Percentiles rank a stretch among this genome's conserved stretches.
Evolutionary conservation across 495 filamentous ascomycete genomes (phyloP).

Genomic region (Parathielavia appendiculata): DNA sequence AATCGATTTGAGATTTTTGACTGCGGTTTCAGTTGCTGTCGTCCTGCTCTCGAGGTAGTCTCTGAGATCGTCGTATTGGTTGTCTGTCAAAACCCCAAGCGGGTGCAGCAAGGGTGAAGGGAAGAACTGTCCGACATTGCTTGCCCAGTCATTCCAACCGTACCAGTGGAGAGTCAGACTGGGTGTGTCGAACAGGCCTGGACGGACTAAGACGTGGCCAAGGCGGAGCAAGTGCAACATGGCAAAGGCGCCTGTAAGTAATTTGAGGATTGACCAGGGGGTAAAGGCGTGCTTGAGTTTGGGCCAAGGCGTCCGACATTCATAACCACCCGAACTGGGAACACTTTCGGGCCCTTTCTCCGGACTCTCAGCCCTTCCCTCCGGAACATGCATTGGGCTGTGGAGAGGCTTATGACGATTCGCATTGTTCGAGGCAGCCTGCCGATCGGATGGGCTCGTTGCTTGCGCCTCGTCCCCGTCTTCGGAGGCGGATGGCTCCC

Average conservation of each 20-base stretch:
- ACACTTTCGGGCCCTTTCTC: neutral
- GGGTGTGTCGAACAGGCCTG: slow-evolving; percentile 5
- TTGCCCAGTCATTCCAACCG: slow-evolving; percentile 20
- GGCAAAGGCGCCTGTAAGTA: neutral
- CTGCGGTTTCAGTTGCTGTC: slow-evolving; percentile 16
- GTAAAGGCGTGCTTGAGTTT: neutral
- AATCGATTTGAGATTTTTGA: slow-evolving; percentile 30
- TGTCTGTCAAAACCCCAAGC: slow-evolving; percentile 17
- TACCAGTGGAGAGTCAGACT: slow-evolving; percentile 15
- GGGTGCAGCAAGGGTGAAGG: slow-evolving; percentile 15
- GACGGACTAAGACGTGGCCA: neutral
- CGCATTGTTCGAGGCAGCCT: neutral
- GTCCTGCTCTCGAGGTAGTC: slow-evolving; percentile 14
- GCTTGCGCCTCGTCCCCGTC: neutral
- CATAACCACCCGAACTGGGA: neutral
- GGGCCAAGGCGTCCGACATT: neutral
- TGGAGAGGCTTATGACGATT: neutral
- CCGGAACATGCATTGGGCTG: neutral
- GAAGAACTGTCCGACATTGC: slow-evolving; percentile 24
- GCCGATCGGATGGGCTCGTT: neutral
- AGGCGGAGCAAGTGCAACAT: slow-evolving; percentile 6
- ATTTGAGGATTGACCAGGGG: neutral
- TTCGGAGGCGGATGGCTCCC: neutral
- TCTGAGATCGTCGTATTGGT: slow-evolving; percentile 25
- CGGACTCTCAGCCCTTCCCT: neutral